Base-by-base conservation (phyloP, 2,329 filamentous ascomycete species). In the Coleophoma cylindrospora region DNA sequence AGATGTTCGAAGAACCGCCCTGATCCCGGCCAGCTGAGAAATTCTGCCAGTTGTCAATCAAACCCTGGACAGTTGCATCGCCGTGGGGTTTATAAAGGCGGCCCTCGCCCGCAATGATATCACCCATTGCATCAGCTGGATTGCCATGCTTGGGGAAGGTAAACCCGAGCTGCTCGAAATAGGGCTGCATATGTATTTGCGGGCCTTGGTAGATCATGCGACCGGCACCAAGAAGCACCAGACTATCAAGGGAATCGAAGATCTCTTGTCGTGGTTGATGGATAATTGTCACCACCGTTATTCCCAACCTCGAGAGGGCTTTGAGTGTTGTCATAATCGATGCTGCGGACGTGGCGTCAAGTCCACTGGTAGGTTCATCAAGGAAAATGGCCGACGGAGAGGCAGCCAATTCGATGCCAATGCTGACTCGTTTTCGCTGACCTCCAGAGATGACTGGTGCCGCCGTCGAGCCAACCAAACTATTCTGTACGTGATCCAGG, bases 341-440 rank as follows among this genome's bases (percentile, higher is more conserved):
- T 74, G 80, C 85, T 0, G 83, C 78, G 43, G 74, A 79, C 62
- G 85, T 77, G 0, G 74, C 77, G 60, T 87, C 84, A 1, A 87
- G 74, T 37, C 83, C 83, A 15, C 74, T 64, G 49, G 81, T 76
- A 12, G 80, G 81, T 59, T 83, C 80, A 45, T 84, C 81, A 8
- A 84, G 71, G 64, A 84, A 85, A 0, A 84, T 66, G 0, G 84
- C 70, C 57, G 78, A 76, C 0, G 78, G 78, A 57, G 78, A 79
- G 12, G 78, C 76, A 1, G 75, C 78, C 3, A 81, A 64, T 53
- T 81, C 78, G 10, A 80, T 76, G 10, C 79, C 81, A 53, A 94
- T 81, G 45, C 71, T 76, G 9, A 84, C 80, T 64, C 81, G 73
- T 61, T 84, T 84, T 45, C 79, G 64, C 58, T 83, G 78, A 47